Evolutionary conservation across 1,139 yeast genomes (phyloP).

Genomic region (Kodamaea ohmeri): DNA sequence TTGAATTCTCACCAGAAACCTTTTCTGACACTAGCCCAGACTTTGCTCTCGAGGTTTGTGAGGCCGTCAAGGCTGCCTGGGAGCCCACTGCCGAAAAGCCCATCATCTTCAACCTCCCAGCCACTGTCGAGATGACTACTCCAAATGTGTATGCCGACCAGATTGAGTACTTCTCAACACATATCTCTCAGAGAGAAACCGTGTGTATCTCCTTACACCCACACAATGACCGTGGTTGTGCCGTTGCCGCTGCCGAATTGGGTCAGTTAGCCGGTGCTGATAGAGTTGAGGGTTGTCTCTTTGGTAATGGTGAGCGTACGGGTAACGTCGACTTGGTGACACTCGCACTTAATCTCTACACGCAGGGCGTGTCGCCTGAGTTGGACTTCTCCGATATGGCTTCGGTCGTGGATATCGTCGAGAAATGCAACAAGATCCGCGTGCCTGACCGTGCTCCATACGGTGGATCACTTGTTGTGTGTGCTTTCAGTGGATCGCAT

Average conservation of each 20-base stretch:
- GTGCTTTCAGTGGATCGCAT: conserved; percentile 96
- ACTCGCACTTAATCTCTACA: conserved; percentile 86
- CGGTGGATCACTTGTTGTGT: conserved; percentile 94
- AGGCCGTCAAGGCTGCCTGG: conserved; percentile 96
- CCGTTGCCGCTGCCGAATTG: conserved; percentile 95
- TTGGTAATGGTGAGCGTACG: conserved; percentile 98
- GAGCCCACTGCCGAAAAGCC: conserved; percentile 79
- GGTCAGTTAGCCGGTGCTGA: conserved; percentile 96
- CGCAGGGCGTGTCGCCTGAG: conserved; percentile 87
- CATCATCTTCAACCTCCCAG: conserved; percentile 93
- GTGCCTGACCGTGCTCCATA: conserved; percentile 93
- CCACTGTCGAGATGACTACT: conserved; percentile 94
- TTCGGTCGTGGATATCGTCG: conserved; percentile 80
- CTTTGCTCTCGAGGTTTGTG: conserved; percentile 81
- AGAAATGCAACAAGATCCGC: conserved; percentile 92
- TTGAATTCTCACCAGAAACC: conserved; percentile 93
- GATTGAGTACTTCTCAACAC: conserved; percentile 81
- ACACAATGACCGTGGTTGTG: conserved; percentile 97
- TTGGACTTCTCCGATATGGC: conserved; percentile 84
- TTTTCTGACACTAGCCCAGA: conserved; percentile 88
- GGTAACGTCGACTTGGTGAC: conserved; percentile 97
- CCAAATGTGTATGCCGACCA: conserved; percentile 97
- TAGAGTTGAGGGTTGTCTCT: conserved; percentile 95
- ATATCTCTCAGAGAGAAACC: conserved; percentile 79
- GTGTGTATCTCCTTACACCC: conserved; percentile 89